Base-by-base conservation (phyloP, 805 yeast species). In the Peterozyma xylosa region DNA sequence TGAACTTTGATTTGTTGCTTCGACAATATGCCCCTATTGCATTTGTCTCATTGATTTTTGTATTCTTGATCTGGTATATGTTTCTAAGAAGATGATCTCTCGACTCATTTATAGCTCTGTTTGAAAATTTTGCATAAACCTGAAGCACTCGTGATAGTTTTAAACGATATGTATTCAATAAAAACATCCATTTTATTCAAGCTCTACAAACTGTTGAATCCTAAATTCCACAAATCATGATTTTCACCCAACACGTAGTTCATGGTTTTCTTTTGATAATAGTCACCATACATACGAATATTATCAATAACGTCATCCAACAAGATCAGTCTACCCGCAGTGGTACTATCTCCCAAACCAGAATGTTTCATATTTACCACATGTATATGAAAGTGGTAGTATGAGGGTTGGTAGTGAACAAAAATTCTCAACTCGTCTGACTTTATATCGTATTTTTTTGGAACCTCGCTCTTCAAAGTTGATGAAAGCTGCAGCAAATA, bases 301-400 rank as follows among this genome's bases (percentile, higher is more conserved):
- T 80, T 80, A 32, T 86, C 95, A 44, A 93, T 82, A 1, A 89
- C 74, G 48, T 86, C 95, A 46, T 86, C 95, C 37, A 93, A 62
- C 27, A 89, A 63, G 16, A 87, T 70, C 1, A 97, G 96, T 54
- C 84, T 85, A 2, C 98, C 98, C 2, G 73, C 75, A 5, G 77
- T 62, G 54, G 86, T 73, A 39, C 95, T 78, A 50, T 74, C 73
- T 38, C 88, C 80, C 43, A 82, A 54, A 1, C 93, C 86, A 1
- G 77, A 78, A 52, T 86, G 86, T 15, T 63, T 70, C 5, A 85
- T 70, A 54, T 86, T 83, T 15, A 88, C 96, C 14, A 87, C 82
- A 59, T 93, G 99, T 14, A 93, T 74, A 58, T 93, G 99, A 68
- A 93, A 83, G 56, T 93, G 98, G 57, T 93, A 93, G 60, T 91